Evolutionary conservation across 495 filamentous ascomycete species (phyloP).

Genomic region (Podospora bellae-mahoneyi): DNA sequence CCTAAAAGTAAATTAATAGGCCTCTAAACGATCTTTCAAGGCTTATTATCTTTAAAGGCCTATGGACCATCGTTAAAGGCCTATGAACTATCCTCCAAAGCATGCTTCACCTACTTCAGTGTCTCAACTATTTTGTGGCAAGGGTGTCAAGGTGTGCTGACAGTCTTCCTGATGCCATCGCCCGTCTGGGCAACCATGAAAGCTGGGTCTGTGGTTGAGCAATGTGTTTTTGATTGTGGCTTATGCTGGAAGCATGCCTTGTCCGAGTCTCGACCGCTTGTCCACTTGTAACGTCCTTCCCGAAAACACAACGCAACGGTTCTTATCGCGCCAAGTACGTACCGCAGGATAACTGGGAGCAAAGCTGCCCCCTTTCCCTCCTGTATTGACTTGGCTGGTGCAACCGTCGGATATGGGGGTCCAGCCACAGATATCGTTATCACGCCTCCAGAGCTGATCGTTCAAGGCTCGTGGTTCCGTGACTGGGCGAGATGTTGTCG

Average conservation of each 20-base stretch:
- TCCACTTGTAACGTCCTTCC: not conserved
- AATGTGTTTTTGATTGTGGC: slow-evolving; percentile 6
- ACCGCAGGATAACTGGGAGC: not conserved
- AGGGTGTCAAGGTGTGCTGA: not conserved
- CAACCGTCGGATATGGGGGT: not conserved
- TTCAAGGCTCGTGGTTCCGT: slow-evolving; percentile 4
- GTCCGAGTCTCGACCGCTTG: not conserved
- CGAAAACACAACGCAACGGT: not conserved
- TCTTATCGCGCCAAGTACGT: slow-evolving; percentile 4
- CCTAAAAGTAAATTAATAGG: too few relatives aligned
- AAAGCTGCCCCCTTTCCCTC: not conserved
- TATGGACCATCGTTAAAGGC: too few relatives aligned
- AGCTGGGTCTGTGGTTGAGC: slow-evolving; percentile 4
- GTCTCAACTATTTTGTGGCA: too few relatives aligned
- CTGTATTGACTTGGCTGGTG: not conserved
- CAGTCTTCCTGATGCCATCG: slow-evolving; percentile 1
- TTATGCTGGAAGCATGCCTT: slow-evolving; percentile 1
- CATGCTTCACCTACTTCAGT: too few relatives aligned
- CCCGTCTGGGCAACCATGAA: slow-evolving; percentile 3
- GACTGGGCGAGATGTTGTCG: not conserved
- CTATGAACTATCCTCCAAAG: too few relatives aligned
- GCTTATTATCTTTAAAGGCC: too few relatives aligned
- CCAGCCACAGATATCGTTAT: not conserved
- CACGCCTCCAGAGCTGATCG: not conserved
- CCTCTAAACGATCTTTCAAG: too few relatives aligned